Percentiles rank a stretch among this genome's conserved stretches.
Conservation (phyloP, 2,329 filamentous ascomycete species). For the Colletotrichum sp. region DNA sequence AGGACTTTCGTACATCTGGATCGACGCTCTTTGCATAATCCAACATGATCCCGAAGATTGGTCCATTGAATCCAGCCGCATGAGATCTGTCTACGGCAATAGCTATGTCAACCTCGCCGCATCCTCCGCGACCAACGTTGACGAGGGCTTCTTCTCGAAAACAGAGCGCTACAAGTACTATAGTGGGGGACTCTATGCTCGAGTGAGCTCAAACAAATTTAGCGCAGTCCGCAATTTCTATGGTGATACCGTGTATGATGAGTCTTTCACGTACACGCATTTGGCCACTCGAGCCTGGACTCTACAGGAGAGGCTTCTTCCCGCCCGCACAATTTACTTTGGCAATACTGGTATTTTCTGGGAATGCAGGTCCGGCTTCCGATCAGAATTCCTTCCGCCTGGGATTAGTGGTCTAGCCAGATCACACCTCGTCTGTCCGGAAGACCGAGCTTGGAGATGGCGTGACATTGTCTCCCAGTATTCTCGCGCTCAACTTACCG, state of each 20-base stretch:
- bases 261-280: background rate
- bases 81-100: background rate
- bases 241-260: background rate
- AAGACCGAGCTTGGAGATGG: background rate
- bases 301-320: background rate
- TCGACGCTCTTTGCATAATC: background rate
- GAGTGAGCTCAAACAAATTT: fast-evolving
- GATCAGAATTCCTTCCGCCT: no score
- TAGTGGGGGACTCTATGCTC: fast-evolving
- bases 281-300: background rate
- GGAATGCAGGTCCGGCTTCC: background rate
- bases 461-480: background rate
- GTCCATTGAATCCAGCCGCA: background rate
- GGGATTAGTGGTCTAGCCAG: no score
- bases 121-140: fast-evolving
- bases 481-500: background rate
- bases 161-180: background rate
- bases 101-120: background rate
- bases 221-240: background rate
- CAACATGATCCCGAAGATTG: background rate
- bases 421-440: no score
- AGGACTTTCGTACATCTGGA: background rate
- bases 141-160: background rate
- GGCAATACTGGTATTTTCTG: background rate
- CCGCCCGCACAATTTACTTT: background rate